Base-by-base conservation (phyloP, 345 rosid species). In the Dovyalis caffra region DNA sequence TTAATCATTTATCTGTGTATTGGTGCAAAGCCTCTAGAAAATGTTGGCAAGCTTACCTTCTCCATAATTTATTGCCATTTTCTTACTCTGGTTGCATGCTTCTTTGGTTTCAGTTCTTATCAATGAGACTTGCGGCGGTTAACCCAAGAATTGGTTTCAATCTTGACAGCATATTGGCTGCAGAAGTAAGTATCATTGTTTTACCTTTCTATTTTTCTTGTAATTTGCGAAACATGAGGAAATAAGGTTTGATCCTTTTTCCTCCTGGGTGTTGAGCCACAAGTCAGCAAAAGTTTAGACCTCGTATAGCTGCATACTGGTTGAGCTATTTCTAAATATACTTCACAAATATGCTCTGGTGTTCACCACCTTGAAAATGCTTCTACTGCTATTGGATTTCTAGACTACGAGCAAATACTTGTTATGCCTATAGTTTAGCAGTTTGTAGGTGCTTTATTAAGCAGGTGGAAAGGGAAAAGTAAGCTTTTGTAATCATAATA, bases 51-150 rank as follows among this genome's bases (percentile, higher is more conserved):
- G 25, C 9, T 43, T 25, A 51, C 9, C 4, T 21, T 5, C 25
- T 68, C 45, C 45, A 18, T 32, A 14, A 23, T 20, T 61, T 20
- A 25, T 26, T 29, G 33, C 14, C 34, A 57, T 25, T 16, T 63
- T 37, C 74, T 76, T 33, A 74, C 56, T 69, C 40, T 70, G 14
- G 66, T 43, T 33, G 26, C 28, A 32, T 20, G 2, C 23, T 70
- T 64, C 23, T 58, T 33, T 38, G 64, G 69, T 89, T 85, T 72
- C 93, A 96, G 99, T 63, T 91, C 78, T 84, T 96, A 79, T 96
- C 99, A 68, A 96, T 93, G 98, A 90, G 92, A 88, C 97, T 96
- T 67, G 98, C 98, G 12, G 87, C 95, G 6, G 97, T 88, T 37
- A 92, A 90, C 82, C 94, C 98, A 16, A 79, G 91, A 81, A 84